Evolutionary conservation across 2,329 filamentous ascomycete species (phyloP), one percentile per base, ranked within the genome.

Genomic region (Pyricularia sp.): DNA sequence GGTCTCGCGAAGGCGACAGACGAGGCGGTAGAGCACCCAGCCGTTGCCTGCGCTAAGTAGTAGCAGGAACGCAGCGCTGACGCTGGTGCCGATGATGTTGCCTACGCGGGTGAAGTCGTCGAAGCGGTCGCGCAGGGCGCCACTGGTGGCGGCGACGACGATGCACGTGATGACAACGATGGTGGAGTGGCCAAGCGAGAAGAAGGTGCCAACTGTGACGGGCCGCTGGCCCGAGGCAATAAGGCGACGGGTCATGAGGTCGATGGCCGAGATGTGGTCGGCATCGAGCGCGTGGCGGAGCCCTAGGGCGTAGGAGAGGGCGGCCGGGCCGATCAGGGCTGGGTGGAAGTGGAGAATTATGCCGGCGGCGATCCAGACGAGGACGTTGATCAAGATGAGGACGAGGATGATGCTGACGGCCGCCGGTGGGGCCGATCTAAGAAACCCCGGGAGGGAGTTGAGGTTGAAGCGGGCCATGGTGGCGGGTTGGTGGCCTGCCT

Each of bases 251-350:
- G 94, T 97, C 88, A 96, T 96, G 44, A 97, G 83, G 76, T 97
- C 93, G 71, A 97, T 99, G 68, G 93, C 93, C 70, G 77, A 77
- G 71, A 83, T 84, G 74, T 97, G 94, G 76, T 97, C 93, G 19
- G 93, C 94, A 72, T 97, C 94, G 60, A 97, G 85, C 19, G 93
- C 93, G 79, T 97, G 93, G 57, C 93, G 88, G 12, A 97, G 83
- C 2, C 93, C 93, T 12, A 97, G 83, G 0, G 91, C 91, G 75
- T 96, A 97, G 30, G 93, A 88, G 0, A 97, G 83, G 1, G 93
- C 86, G 1, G 92, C 91, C 2, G 92, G 88, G 1, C 89, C 89
- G 63, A 93, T 85, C 67, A 97, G 82, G 0, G 81, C 77, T 0
- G 83, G 79, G 73, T 84, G 77, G 69, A 78, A 80, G 68, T 77